Evolutionary conservation across 768 basidiomycete species (phyloP).

Genomic region (Serendipita indica): DNA sequence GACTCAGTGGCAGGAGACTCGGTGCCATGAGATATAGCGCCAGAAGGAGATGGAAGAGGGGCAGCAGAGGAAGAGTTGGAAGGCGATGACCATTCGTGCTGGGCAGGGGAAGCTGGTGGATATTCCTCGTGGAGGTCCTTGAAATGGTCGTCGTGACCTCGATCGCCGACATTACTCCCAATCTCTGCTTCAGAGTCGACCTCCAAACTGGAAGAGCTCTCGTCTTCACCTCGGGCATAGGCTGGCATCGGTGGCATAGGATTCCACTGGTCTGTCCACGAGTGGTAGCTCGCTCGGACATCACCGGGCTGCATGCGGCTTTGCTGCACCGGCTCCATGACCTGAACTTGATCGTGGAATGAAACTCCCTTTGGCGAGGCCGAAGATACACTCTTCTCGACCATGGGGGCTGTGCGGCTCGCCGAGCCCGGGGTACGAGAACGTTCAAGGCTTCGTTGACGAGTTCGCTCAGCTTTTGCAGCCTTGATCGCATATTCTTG

Average conservation of each 20-base stretch:
- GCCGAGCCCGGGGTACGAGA: not conserved
- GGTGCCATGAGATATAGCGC: not conserved
- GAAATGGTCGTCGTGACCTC: not conserved
- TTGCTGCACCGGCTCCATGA: no score
- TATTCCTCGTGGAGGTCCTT: not conserved
- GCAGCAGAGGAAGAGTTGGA: not conserved
- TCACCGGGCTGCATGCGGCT: no score
- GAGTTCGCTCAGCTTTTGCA: not conserved
- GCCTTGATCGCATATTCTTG: not conserved
- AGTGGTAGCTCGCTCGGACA: not conserved
- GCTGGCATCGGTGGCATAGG: not conserved
- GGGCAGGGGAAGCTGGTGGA: no score
- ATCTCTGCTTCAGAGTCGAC: not conserved
- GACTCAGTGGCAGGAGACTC: not conserved
- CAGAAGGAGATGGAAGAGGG: not conserved
- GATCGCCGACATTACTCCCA: not conserved
- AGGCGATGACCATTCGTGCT: no score
- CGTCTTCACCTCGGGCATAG: no score
- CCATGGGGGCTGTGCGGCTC: not conserved
- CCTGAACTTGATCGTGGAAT: no score
- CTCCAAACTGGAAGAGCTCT: not conserved
- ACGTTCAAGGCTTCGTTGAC: not conserved
- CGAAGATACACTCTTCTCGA: no score
- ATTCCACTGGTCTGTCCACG: not conserved
- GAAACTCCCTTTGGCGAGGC: no score